Evolutionary conservation across 495 filamentous ascomycete genomes (phyloP).

Genomic region (Cryomyces antarcticus): DNA sequence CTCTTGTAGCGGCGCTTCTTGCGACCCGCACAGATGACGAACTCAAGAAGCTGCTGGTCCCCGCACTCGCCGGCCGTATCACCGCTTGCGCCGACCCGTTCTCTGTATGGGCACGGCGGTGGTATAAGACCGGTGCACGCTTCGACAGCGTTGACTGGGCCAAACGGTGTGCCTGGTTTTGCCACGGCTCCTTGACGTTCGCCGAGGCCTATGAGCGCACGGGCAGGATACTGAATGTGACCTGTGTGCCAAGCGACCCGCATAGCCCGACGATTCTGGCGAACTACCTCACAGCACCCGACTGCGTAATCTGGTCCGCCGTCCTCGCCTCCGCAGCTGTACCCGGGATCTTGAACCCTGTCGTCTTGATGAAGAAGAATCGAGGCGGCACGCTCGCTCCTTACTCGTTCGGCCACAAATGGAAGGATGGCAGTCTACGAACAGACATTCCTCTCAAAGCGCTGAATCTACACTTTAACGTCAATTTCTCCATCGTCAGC

Average conservation of each 20-base stretch:
- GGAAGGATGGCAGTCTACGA: conserved; percentile 87
- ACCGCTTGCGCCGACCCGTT: conserved; percentile 64
- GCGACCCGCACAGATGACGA: conserved; percentile 85
- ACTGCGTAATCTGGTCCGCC: conserved; percentile 97
- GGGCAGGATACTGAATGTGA: conserved; percentile 83
- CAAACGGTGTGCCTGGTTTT: conserved; percentile 67
- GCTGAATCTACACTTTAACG: conserved; percentile 89
- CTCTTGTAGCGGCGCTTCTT: conserved; percentile 71
- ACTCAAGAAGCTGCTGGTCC: conserved; percentile 63
- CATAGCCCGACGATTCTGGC: conserved; percentile 78
- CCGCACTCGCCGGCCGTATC: conserved; percentile 66
- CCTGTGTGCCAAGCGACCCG: conserved; percentile 91
- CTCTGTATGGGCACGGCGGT: conserved; percentile 56
- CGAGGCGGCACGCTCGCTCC: conserved; percentile 52
- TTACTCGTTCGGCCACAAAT: conserved; percentile 90
- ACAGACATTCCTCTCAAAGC: conserved; percentile 92
- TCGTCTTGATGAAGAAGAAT: conserved; percentile 91
- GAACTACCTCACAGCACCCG: conserved; percentile 84
- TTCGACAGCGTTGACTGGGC: conserved; percentile 94
- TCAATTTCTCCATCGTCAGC: conserved; percentile 87
- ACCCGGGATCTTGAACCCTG: conserved; percentile 86
- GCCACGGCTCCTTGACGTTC: conserved; percentile 76
- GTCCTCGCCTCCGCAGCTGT: conserved; percentile 91
- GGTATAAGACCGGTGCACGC: conserved; percentile 80
- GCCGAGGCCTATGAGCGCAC: conserved; percentile 87